A percentile compares a stretch with the other conserved stretches of the same genome.
phyloP scores from a whole-genome alignment of 257 asterid species.

The Primulina eburnea region DNA sequence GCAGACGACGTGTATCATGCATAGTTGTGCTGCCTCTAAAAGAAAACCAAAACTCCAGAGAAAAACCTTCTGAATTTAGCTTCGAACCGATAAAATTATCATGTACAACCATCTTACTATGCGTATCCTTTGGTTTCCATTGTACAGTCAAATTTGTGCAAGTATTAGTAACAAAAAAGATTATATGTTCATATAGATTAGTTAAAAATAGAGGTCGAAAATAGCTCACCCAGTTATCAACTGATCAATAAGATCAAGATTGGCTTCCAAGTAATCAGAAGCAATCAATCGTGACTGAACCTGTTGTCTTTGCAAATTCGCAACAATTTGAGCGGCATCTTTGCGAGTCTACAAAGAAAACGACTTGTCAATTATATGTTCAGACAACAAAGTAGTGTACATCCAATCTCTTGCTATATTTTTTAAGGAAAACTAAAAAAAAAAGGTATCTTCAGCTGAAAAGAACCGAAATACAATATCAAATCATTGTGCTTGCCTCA shows the following conservation, averaged over 20 bases:
- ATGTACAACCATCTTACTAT: neutral
- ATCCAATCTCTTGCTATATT: too few relatives aligned
- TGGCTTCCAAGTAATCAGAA: slow-evolving; percentile 74
- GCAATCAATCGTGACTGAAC: slow-evolving; percentile 73
- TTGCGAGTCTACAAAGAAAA: slow-evolving; percentile 61
- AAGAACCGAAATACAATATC: too few relatives aligned
- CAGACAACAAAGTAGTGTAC: neutral
- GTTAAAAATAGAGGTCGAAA: neutral
- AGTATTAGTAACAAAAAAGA: neutral
- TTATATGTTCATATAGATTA: neutral
- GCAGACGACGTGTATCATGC: too few relatives aligned
- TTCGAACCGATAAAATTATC: neutral
- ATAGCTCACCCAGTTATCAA: slow-evolving; percentile 67
- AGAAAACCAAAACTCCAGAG: too few relatives aligned
- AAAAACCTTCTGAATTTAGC: too few relatives aligned
- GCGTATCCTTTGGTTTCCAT: neutral
- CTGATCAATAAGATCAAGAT: slow-evolving; percentile 65
- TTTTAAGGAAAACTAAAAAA: neutral
- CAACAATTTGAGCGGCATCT: slow-evolving; percentile 82
- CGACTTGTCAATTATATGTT: slow-evolving; percentile 11
- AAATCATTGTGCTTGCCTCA: slow-evolving; percentile 47
- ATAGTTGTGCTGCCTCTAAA: too few relatives aligned
- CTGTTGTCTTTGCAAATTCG: slow-evolving; percentile 83
- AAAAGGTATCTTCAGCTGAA: neutral
- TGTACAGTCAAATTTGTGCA: neutral